phyloP scores from a whole-genome alignment of 2,329 filamentous ascomycete genomes.

The Cercospora brassicicola region DNA sequence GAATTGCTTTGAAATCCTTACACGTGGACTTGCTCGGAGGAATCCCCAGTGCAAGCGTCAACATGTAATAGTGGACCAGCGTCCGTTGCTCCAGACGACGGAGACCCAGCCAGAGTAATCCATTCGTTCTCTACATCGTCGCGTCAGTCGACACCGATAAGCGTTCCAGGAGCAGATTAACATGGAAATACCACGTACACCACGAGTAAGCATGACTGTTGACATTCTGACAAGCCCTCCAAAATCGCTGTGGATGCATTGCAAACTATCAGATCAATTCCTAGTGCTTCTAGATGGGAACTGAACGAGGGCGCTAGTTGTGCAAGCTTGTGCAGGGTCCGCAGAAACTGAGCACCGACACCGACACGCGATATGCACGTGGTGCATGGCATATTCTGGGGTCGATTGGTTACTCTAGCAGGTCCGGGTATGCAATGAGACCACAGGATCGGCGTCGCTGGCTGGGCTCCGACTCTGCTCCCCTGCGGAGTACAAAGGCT shows the following conservation, averaged over 20 bases:
- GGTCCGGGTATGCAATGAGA: not conserved
- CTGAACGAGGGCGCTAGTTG: not conserved
- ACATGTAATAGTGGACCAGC: not conserved
- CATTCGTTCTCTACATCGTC: not conserved
- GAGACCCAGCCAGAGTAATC: not conserved
- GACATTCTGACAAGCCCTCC: not conserved
- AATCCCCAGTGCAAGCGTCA: not conserved
- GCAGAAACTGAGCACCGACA: not conserved
- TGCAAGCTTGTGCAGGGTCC: not conserved
- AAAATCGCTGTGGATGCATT: not conserved
- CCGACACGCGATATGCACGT: not conserved
- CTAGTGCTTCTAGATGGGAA: not conserved
- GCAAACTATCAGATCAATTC: not conserved
- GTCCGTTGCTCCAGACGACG: not conserved
- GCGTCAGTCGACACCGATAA: not conserved
- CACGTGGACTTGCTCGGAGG: not conserved
- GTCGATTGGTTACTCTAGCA: not conserved
- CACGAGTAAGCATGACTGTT: not conserved
- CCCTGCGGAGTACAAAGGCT: not conserved
- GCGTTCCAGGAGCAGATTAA: not conserved
- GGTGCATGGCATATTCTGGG: not conserved
- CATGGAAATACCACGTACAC: not conserved
- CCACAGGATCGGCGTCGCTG: not conserved
- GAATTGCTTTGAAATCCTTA: not conserved
- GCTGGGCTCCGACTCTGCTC: not conserved